phyloP scores from a whole-genome alignment of 352 stramenopile genomes.

The Halophytophthora polymorphica region DNA sequence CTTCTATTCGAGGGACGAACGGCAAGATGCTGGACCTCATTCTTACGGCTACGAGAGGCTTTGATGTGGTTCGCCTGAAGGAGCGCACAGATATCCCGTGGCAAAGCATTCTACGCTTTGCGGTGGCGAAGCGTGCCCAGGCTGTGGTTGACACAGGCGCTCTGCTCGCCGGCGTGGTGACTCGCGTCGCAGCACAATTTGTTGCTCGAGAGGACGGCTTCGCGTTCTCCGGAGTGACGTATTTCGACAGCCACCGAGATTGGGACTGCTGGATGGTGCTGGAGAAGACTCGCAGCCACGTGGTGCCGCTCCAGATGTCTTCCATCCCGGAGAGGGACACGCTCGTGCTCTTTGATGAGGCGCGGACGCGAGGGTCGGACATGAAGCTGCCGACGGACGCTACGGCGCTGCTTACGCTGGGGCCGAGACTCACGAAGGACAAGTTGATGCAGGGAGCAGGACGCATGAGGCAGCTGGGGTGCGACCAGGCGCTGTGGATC shows the following conservation, averaged over 20 bases:
- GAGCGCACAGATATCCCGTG: slow-evolving; percentile 24
- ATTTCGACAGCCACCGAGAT: slow-evolving; percentile 61
- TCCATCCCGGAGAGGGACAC: slow-evolving; percentile 76
- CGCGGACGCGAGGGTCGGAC: slow-evolving; percentile 80
- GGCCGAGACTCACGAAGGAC: slow-evolving; percentile 88
- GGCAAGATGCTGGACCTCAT: slow-evolving; percentile 87
- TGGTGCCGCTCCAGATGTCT: slow-evolving; percentile 53
- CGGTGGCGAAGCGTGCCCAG: slow-evolving; percentile 37
- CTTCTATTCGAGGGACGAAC: slow-evolving; percentile 67
- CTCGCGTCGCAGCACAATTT: slow-evolving; percentile 49
- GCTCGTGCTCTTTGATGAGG: slow-evolving; percentile 92
- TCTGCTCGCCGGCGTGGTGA: slow-evolving; percentile 68
- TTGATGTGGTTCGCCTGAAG: slow-evolving; percentile 23
- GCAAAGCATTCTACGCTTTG: slow-evolving; percentile 41
- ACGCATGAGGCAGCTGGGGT: slow-evolving; percentile 78
- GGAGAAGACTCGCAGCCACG: slow-evolving; percentile 46
- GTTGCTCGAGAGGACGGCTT: slow-evolving; percentile 32
- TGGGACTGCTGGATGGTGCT: slow-evolving; percentile 78
- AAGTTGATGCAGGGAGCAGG: slow-evolving; percentile 93
- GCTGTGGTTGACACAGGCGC: slow-evolving; percentile 87
- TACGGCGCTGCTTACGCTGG: slow-evolving; percentile 82
- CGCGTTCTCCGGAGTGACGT: slow-evolving; percentile 61
- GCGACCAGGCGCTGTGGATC: slow-evolving; percentile 66
- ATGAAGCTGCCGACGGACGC: slow-evolving; percentile 78
- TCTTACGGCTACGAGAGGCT: slow-evolving; percentile 31